Base-by-base conservation (phyloP, 768 basidiomycete species). In the Cyclocybe cylindracea region DNA sequence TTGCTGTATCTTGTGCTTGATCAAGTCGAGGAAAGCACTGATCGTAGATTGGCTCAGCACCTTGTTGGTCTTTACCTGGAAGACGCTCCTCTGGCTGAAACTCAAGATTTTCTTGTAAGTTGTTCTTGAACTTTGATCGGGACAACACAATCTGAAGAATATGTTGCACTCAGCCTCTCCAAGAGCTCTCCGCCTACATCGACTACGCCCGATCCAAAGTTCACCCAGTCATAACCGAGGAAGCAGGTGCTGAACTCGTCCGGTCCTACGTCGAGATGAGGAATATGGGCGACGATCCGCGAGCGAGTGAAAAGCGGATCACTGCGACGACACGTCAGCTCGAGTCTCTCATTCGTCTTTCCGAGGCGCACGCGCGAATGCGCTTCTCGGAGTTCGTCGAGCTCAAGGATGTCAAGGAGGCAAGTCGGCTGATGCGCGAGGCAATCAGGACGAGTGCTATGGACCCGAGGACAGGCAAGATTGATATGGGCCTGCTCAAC, bases 251-350 rank as follows among this genome's bases (percentile, higher is more conserved):
- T 14, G 91, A 93, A 56, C 89, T 98, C 48, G 91, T 98, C 14
- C 70, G 77, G 4, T 86, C 89, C 32, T 99, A 99, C 70, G 94
- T 97, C 51, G 89, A 91, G 56, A 90, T 99, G 79, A 89, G 97
- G 45, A 89, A 89, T 63, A 86, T 91, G 62, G 96, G 96, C 16
- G 78, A 87, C 48, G 96, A 98, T 66, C 87, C 93, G 1, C 86
- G 93, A 13, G 82, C 84, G 1, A 83, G 82, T 53, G 96, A 98
- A 69, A 91, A 91, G 65, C 86, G 96, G 10, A 99, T 99, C 69
- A 99, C 97, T 0, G 97, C 97, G 0, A 98, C 97, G 32, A 98
- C 97, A 0, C 84, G 97, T 44, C 96, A 99, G 69, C 83, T 99
- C 11, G 97, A 99, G 70, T 90, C 87, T 60, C 91, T 99, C 85